These are phyloP conservation scores for Coemansia sp. DNA, from an alignment of 192 early-diverging fungal species.

Conservation along the genomic window DNA sequence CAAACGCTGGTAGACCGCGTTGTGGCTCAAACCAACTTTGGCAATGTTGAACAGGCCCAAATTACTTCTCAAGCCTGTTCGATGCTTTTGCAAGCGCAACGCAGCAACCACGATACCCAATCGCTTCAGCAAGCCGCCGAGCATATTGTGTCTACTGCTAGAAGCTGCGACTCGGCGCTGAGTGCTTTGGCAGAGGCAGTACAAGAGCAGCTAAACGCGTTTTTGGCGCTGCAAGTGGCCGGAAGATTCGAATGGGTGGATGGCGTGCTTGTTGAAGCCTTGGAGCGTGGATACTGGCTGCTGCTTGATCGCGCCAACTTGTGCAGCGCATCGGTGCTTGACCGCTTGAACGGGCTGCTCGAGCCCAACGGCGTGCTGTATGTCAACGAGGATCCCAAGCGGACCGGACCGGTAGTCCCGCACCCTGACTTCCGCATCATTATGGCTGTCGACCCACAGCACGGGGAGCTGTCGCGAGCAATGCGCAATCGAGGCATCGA, in stretches of 20 bases:
- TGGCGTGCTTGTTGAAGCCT: conserved; percentile 83
- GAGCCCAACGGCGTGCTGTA: conserved; percentile 85
- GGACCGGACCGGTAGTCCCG: conserved; percentile 61
- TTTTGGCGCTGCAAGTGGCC: conserved; percentile 47
- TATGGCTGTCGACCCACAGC: conserved; percentile 89
- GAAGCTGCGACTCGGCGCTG: not conserved
- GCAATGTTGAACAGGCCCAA: not conserved
- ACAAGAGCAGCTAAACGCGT: not conserved
- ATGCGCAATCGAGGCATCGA: conserved; percentile 99
- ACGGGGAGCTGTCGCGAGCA: conserved; percentile 92
- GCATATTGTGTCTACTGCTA: not conserved
- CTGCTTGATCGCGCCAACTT: conserved; percentile 95
- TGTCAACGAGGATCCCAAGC: conserved; percentile 84
- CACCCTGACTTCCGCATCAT: conserved; percentile 93
- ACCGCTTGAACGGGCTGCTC: conserved; percentile 90
- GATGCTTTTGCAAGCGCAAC: conserved; percentile 3
- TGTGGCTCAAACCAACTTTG: conserved; percentile 7
- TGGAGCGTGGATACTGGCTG: conserved; percentile 90
- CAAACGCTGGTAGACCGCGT: conserved; percentile 4
- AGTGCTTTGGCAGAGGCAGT: not conserved
- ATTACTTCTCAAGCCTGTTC: conserved; percentile 1
- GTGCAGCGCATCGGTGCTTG: conserved; percentile 91
- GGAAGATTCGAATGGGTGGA: conserved; percentile 98
- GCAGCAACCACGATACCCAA: not conserved
- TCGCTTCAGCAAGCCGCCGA: not conserved